Conservation (phyloP, 2,329 filamentous ascomycete genomes). For the Hypoxylon sp. region DNA sequence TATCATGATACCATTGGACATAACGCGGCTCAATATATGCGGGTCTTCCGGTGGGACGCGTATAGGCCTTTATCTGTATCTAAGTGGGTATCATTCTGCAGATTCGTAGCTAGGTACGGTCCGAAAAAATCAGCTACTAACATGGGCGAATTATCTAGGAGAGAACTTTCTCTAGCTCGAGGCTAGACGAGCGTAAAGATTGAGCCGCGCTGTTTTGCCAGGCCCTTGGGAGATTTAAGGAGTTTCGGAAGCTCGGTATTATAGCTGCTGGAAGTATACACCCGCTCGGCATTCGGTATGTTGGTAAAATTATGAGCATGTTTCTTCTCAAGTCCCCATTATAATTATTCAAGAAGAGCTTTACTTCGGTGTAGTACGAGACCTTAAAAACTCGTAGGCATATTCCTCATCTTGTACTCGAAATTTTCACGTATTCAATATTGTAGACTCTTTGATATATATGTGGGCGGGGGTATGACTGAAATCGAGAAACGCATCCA, state of each 20-base stretch:
- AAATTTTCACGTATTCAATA: background rate
- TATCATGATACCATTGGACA: background rate
- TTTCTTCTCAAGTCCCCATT: background rate
- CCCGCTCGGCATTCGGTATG: slow-evolving; percentile 28
- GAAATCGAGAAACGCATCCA: background rate
- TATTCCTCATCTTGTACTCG: background rate
- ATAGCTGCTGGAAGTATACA: slow-evolving; percentile 17
- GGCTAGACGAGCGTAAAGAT: slow-evolving; percentile 21
- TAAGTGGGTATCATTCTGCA: slow-evolving; percentile 16
- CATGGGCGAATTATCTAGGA: slow-evolving; percentile 10
- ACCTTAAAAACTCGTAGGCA: background rate
- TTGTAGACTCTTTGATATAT: background rate
- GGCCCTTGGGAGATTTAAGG: slow-evolving; percentile 32
- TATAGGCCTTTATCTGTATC: slow-evolving; percentile 7
- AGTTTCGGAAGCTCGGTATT: slow-evolving; percentile 9
- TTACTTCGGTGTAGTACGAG: too few species aligned
- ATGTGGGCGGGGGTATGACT: background rate
- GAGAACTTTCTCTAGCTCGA: slow-evolving; percentile 12
- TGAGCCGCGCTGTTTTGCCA: background rate
- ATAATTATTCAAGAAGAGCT: too few species aligned
- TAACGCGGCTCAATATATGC: background rate
- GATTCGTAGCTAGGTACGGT: slow-evolving; percentile 24
- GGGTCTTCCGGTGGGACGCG: slow-evolving; percentile 2
- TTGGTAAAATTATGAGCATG: background rate
- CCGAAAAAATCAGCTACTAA: slow-evolving; percentile 18